Evolutionary conservation across 805 yeast species (phyloP), one percentile per base, ranked within the genome.

Genomic region (Starmerella tilneyi): DNA sequence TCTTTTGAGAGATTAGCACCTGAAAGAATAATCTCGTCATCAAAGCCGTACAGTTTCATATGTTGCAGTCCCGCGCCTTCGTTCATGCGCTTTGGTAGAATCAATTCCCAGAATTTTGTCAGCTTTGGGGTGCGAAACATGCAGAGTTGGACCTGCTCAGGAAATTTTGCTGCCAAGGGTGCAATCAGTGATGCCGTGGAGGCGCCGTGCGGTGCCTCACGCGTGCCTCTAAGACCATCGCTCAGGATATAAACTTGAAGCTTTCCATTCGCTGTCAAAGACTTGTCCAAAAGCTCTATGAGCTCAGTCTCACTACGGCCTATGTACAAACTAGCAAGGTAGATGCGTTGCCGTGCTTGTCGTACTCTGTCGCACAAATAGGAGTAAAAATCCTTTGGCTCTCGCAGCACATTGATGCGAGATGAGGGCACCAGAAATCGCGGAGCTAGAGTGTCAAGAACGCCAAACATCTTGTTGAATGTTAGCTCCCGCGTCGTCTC

Each of bases 11-110:
- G 69, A 58, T 92, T 92, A 2, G 98, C 98, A 6, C 97, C 98
- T 15, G 83, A 75, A 26, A 92, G 69, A 16, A 92, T 73, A 33
- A 92, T 76, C 59, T 88, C 95, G 56, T 85, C 77, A 61, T 92
- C 98, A 57, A 88, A 78, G 1, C 98, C 98, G 61, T 92, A 92
- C 23, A 92, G 72, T 61, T 92, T 92, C 97, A 92, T 92, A 60
- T 92, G 98, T 62, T 92, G 98, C 42, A 92, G 71, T 0, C 98
- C 98, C 55, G 74, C 70, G 3, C 94, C 88, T 65, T 92, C 98
- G 62, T 88, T 86, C 51, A 89, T 70, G 51, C 98, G 72, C 48
- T 74, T 79, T 0, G 98, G 98, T 3, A 85, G 70, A 35, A 82
- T 37, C 8, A 64, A 53, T 57, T 79, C 78, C 46, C 75, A 72